A percentile compares a stretch with the other conserved stretches of the same genome.
Conservation (phyloP, 2,329 filamentous ascomycete species). For the Epichloe gansuensis region DNA sequence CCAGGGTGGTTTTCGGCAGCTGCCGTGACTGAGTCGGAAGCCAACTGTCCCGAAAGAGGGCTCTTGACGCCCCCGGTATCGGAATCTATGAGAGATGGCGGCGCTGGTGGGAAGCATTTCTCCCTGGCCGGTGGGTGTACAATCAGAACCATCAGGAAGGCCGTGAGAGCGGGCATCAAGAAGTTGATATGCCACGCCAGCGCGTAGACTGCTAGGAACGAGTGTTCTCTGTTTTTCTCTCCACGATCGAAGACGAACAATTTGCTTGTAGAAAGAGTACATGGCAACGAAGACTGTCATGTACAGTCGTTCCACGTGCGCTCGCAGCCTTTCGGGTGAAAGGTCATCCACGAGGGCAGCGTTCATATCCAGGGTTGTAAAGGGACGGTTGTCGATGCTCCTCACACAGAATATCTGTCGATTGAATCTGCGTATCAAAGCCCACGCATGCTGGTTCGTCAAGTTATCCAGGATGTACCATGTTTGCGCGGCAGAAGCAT, state of each 20-base stretch:
- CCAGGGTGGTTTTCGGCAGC: slow-evolving; percentile 75
- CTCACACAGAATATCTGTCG: no score
- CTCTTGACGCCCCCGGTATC: slow-evolving; percentile 66
- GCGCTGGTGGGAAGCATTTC: slow-evolving; percentile 64
- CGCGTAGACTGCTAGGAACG: slow-evolving; percentile 45
- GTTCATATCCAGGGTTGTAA: no score
- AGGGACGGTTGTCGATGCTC: no score
- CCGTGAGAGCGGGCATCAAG: slow-evolving; percentile 14
- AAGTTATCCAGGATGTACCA: no score
- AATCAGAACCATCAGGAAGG: slow-evolving; percentile 52
- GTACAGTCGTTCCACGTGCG: slow-evolving; percentile 30
- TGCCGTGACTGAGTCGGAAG: slow-evolving; percentile 67
- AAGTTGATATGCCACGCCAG: slow-evolving; percentile 55
- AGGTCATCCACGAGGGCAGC: no score
- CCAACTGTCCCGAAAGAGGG: slow-evolving; percentile 62
- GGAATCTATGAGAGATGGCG: slow-evolving; percentile 57
- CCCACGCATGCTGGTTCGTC: no score
- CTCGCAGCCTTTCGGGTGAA: no score
- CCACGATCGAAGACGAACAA: slow-evolving; percentile 69
- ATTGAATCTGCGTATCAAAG: no score
- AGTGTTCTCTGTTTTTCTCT: slow-evolving; percentile 57
- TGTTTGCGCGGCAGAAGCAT: no score
- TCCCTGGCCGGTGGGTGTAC: slow-evolving; percentile 49
- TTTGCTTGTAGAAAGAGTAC: slow-evolving; percentile 57
- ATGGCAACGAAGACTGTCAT: slow-evolving; percentile 63